Base-by-base conservation (phyloP, 2,329 filamentous ascomycete species). In the Hypoxylon sp. region DNA sequence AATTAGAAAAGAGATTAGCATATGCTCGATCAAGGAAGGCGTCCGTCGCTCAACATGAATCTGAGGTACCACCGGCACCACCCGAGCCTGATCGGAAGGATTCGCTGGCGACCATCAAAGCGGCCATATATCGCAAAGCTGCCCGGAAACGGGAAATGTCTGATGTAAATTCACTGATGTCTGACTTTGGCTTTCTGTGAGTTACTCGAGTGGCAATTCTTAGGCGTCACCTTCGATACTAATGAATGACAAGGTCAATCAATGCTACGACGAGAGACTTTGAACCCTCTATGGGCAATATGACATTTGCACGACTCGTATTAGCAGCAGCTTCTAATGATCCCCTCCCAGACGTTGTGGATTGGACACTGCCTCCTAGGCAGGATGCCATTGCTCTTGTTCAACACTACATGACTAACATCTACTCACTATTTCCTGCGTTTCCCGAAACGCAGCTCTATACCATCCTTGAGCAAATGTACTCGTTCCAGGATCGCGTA, bases 231-330 rank as follows among this genome's bases (percentile, higher is more conserved):
- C 7, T 14, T 21, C 3, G 52, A 67, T 70, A 69, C 65, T 71
- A 48, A 64, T 55, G 34, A 14, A 36, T 45, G 52, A 14, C 74
- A 55, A 96, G 93, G 61, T 93, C 95, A 4, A 93, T 99, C 76
- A 97, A 97, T 82, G 94, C 96, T 28, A 98, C 94, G 0, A 95
- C 94, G 1, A 88, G 94, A 76, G 96, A 98, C 79, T 98, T 98
- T 76, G 93, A 97, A 78, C 91, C 93, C 7, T 93, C 94, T 63
- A 90, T 92, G 30, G 91, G 89, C 66, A 93, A 93, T 75, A 97
- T 97, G 87, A 97, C 94, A 0, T 98, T 98, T 84, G 93, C 94
- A 25, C 90, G 93, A 36, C 86, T 98, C 19, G 91, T 98, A 23
- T 82, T 97, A 28, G 93, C 93, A n/a, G 92, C 95, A 5, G 90